Base-by-base conservation (phyloP, 2,329 filamentous ascomycete genomes). In the Cryphonectria japonica region DNA sequence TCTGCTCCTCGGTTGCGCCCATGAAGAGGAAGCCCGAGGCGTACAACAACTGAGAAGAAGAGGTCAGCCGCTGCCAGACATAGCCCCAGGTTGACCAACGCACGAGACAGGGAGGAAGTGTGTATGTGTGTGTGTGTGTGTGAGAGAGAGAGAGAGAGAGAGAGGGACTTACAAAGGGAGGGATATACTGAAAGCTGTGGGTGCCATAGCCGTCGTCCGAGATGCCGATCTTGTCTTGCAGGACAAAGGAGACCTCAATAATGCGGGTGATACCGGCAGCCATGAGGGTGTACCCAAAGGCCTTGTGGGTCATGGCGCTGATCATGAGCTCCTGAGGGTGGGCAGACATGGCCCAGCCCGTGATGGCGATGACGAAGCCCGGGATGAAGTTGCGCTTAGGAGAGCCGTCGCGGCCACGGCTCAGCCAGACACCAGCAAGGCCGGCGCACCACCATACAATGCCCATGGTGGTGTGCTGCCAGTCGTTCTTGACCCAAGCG, bases 391-490 rank as follows among this genome's bases (percentile, higher is more conserved):
- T 99, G 75, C 96, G 89, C 85, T 95, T 94, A 11, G 96, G 95
- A 59, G 89, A 87, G 67, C 96, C 95, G 74, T 95, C 90, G 70
- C 93, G 89, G 78, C 91, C 93, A 73, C 89, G 88, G 79, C 94
- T 97, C 54, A 99, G 85, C 96, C 95, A 99, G 67, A 99, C 87
- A 59, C 96, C 96, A 14, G 95, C 88, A 41, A 99, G 84, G 34
- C 96, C 96, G 9, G 96, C 95, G 76, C 91, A 93, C 95, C 95
- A 99, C 96, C 96, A 99, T 67, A 99, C 90, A 73, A 99, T 89
- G n/a, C 96, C 96, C 95, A 99, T 98, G n/a, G 93, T 93, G 0
- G 96, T 99, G 81, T 99, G 96, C 80, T 99, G 95, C 83, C 97
- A 89, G 80, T 99, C 96, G 78, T 98, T 98, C 81, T 89, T 90